phyloP scores from a whole-genome alignment of 2,329 filamentous ascomycete species.

The Sphaerostilbella broomeana region DNA sequence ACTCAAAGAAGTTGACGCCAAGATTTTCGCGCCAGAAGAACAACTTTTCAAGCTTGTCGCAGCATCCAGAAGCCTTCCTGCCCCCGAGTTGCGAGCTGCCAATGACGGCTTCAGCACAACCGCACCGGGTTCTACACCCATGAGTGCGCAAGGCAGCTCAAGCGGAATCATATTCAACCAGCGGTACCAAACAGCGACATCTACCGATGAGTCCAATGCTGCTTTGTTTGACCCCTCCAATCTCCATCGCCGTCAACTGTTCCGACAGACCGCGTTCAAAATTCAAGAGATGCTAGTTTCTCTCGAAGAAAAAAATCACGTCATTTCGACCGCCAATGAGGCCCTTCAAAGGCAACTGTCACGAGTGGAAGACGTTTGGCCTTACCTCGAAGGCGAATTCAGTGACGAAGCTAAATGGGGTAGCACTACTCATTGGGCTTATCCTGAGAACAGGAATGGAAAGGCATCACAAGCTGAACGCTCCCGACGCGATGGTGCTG shows the following conservation, averaged over 20 bases:
- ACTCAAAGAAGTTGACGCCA: slow-evolving; percentile 95
- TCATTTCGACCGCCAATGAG: slow-evolving; percentile 86
- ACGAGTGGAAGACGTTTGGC: slow-evolving; percentile 81
- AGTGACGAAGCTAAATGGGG: slow-evolving; percentile 92
- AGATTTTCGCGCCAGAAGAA: slow-evolving; percentile 84
- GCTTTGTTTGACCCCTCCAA: slow-evolving; percentile 50
- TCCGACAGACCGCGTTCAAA: slow-evolving; percentile 68
- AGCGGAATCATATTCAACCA: slow-evolving; percentile 33
- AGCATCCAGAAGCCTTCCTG: slow-evolving; percentile 48
- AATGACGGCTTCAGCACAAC: slow-evolving; percentile 39
- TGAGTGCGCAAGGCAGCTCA: slow-evolving; percentile 45
- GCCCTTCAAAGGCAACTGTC: slow-evolving; percentile 77
- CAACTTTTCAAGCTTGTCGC: slow-evolving; percentile 70
- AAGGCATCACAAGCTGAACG: slow-evolving; percentile 63
- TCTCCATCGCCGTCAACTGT: slow-evolving; percentile 63
- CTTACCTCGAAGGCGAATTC: slow-evolving; percentile 80
- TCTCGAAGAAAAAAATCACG: slow-evolving; percentile 95
- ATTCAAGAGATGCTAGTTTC: slow-evolving; percentile 82
- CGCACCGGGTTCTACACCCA: slow-evolving; percentile 39
- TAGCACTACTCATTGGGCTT: slow-evolving; percentile 90
- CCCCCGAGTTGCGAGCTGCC: slow-evolving; percentile 38
- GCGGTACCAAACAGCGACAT: slow-evolving; percentile 30
- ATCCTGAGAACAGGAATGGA: slow-evolving; percentile 71
- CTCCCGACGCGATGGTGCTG: slow-evolving; percentile 70
- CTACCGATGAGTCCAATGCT: slow-evolving; percentile 38